Percentiles rank a stretch among this genome's conserved stretches.
Evolutionary conservation across 2,329 filamentous ascomycete genomes (phyloP).

Genomic region (Mollisia scopiformis): DNA sequence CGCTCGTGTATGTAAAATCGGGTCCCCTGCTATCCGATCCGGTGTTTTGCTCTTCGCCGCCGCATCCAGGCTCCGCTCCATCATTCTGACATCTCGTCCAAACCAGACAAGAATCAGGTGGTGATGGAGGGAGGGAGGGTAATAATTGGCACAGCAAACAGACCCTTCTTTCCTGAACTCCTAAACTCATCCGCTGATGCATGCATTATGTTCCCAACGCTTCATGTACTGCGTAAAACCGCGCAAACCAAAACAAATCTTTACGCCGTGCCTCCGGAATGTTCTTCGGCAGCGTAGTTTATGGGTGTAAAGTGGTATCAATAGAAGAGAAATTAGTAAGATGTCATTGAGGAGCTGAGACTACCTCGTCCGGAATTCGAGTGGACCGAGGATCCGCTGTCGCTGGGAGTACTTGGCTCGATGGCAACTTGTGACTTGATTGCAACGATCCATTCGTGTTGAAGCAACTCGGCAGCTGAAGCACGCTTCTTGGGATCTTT

Average conservation of each 20-base stretch:
- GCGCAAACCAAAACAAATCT: neutral
- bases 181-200: constrained; percentile 29
- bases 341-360: constrained; percentile 17
- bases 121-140: neutral
- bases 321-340: constrained; percentile 2
- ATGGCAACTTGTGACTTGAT: constrained; percentile 65
- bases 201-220: constrained; percentile 16
- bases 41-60: neutral
- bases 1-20: neutral
- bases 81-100: neutral
- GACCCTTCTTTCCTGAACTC: constrained; percentile 12
- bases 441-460: constrained; percentile 86
- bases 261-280: neutral
- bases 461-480: constrained; percentile 84
- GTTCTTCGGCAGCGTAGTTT: neutral
- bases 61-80: neutral
- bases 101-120: neutral
- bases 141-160: neutral
- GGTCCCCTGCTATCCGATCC: neutral
- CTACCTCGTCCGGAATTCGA: constrained; percentile 29
- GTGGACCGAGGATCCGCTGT: constrained; percentile 38
- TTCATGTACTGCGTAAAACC: constrained; percentile 20
- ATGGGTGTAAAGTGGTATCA: neutral
- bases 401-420: constrained; percentile 65
- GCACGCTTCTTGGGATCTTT: constrained; percentile 79